Evolutionary conservation across 2,329 filamentous ascomycete genomes (phyloP), one percentile per base, ranked within the genome.

Genomic region (Ampelomyces quisqualis): DNA sequence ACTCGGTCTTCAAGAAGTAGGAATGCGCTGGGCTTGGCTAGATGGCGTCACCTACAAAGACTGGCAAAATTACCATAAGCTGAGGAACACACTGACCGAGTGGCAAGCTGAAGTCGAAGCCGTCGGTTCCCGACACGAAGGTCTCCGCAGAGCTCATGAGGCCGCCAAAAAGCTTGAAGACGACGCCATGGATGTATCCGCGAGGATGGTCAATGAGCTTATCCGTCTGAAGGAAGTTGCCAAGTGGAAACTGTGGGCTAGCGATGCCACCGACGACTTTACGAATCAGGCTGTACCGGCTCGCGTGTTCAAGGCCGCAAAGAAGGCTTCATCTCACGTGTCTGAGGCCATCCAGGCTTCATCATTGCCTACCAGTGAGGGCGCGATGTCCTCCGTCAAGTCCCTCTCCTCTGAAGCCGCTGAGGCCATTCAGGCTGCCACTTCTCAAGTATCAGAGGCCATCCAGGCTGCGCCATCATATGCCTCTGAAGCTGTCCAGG

Each of bases 1-100:
- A 57, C 76, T 95, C 23, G 88, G 90, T 5, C 77, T 96, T 22
- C 88, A 95, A 64, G 88, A 94, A 65, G 89, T 96, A 38, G 90
- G 90, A 41, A 91, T 94, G 82, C 78, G 73, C 45, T 98, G 93
- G 90, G 90, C 91, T 9, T 95, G 88, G 85, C 93, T 90, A 72
- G 90, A 97, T 43, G 89, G 89, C 21, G 81, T 98, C 47, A 95
- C 91, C 1, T 96, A 98, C 76, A 90, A 94, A 67, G 90, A 98
- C 67, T 98, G 93, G 93, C 82, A 85, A 45, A 93, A 91, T 66
- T 98, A 95, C 63, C 90, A 97, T 66, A 82, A 87, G 45, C 76
- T 98, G 43, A 94, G 88, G 72, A 81, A 79, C 38, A 85, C 86
- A 9, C 87, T 96, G 37, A 84, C 85, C 33, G 82, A 88, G 58